Evolutionary conservation across 169 alveolate genomes (phyloP).

Genomic region (Plasmodium ovale): DNA sequence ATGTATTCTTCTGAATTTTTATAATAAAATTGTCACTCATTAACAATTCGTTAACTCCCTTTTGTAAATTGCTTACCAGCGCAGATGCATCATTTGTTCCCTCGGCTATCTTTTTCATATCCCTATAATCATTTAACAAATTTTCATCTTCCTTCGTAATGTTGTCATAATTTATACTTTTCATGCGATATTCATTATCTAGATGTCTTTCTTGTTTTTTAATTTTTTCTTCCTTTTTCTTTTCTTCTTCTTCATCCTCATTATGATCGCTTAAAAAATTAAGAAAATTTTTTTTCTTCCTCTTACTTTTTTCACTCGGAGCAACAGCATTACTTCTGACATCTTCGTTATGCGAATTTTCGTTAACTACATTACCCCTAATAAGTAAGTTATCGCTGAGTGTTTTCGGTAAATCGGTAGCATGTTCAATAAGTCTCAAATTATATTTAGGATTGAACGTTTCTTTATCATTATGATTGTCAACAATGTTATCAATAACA

Average conservation of each 20-base stretch:
- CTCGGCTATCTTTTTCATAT: constrained; percentile 12
- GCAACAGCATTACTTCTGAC: not conserved
- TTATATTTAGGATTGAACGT: constrained; percentile 78
- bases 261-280: constrained; percentile 14
- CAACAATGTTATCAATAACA: constrained; percentile 61
- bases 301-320: not conserved
- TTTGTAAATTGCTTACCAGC: constrained; percentile 8
- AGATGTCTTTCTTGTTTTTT: not conserved
- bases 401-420: constrained; percentile 71
- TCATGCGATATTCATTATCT: not conserved
- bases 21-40: constrained; percentile 71
- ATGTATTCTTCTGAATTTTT: constrained; percentile 35
- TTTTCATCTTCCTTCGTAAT: constrained; percentile 37
- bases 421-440: constrained; percentile 81
- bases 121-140: constrained; percentile 30
- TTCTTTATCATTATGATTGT: constrained; percentile 40
- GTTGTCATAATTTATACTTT: constrained; percentile 15
- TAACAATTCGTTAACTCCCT: constrained; percentile 31
- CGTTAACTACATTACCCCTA: constrained; percentile 13
- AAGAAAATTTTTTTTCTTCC: constrained; percentile 2
- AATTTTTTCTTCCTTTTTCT: not conserved
- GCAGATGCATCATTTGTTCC: constrained; percentile 1
- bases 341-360: constrained; percentile 1
- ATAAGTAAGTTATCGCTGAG: constrained; percentile 51
- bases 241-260: constrained; percentile 2